Evolutionary conservation across 176 grass and related monocot species (phyloP).

Genomic region (Phoenix roebelenii): DNA sequence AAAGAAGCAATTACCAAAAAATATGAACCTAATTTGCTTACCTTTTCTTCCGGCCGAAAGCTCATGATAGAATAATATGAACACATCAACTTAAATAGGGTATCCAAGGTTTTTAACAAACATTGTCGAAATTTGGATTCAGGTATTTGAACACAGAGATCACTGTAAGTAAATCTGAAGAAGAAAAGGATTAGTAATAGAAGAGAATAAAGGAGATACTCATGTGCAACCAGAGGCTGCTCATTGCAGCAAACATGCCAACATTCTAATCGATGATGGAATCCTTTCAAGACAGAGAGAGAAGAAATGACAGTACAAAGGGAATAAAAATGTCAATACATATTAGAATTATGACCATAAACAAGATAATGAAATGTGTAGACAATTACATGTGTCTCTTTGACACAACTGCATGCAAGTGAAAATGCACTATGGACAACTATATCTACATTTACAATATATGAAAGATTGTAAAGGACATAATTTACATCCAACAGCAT

Average conservation of each 20-base stretch:
- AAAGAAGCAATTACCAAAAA: neutral
- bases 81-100: constrained; percentile 75
- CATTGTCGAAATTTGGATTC: constrained; percentile 86
- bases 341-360: no score
- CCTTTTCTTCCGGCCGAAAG: constrained; percentile 60
- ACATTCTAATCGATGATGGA: neutral
- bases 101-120: constrained; percentile 85
- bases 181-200: constrained; percentile 1
- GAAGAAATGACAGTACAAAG: no score
- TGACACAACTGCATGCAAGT: neutral
- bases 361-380: no score
- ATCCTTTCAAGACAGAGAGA: no score
- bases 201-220: neutral
- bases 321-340: no score
- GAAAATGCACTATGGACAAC: neutral
- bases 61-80: constrained; percentile 94
- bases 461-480: no score
- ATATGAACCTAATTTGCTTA: constrained; percentile 19
- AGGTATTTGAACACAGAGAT: constrained; percentile 89
- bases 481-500: no score
- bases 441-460: neutral
- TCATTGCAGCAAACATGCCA: neutral
- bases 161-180: constrained; percentile 95
- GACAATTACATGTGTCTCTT: no score
- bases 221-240: neutral